A percentile compares a stretch with the other conserved stretches of the same genome.
Evolutionary conservation across 768 basidiomycete species (phyloP).

Genomic region (Mycena galopus): DNA sequence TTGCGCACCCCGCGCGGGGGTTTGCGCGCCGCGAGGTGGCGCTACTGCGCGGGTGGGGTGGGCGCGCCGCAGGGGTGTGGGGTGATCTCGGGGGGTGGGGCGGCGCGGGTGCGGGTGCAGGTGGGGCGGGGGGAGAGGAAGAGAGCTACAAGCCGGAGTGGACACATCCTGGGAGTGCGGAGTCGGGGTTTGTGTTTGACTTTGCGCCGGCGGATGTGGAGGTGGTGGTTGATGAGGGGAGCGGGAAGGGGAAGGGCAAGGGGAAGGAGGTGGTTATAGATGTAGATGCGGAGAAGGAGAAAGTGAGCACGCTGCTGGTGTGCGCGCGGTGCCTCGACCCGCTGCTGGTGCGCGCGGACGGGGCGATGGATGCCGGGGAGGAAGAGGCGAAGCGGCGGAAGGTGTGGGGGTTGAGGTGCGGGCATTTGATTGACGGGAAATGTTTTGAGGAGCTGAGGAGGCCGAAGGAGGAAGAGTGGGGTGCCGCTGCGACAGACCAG

Average conservation of each 20-base stretch:
- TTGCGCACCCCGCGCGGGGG: conserved; percentile 27
- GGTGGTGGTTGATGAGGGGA: conserved; percentile 35
- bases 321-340: conserved; percentile 79
- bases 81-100: conserved; percentile 17
- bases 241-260: conserved; percentile 27
- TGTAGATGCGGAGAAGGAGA: conserved; percentile 61
- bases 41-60: conserved; percentile 21
- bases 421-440: conserved; percentile 84
- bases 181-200: conserved; percentile 77
- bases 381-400: conserved; percentile 60
- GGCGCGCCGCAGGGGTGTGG: neutral
- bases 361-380: conserved; percentile 56
- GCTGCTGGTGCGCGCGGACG: conserved; percentile 65
- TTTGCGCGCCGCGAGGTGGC: conserved; percentile 40
- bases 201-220: conserved; percentile 62
- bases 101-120: conserved; percentile 29
- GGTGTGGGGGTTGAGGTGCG: conserved; percentile 82
- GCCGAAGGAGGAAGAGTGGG: conserved; percentile 46
- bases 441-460: conserved; percentile 72
- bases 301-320: conserved; percentile 62
- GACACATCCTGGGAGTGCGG: conserved; percentile 71
- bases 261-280: conserved; percentile 47
- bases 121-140: conserved; percentile 50
- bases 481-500: neutral
- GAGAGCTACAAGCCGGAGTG: conserved; percentile 68